Percentiles rank a stretch among this genome's conserved stretches.
Conservation (phyloP, 768 basidiomycete genomes). For the Agrocybe praecox region DNA sequence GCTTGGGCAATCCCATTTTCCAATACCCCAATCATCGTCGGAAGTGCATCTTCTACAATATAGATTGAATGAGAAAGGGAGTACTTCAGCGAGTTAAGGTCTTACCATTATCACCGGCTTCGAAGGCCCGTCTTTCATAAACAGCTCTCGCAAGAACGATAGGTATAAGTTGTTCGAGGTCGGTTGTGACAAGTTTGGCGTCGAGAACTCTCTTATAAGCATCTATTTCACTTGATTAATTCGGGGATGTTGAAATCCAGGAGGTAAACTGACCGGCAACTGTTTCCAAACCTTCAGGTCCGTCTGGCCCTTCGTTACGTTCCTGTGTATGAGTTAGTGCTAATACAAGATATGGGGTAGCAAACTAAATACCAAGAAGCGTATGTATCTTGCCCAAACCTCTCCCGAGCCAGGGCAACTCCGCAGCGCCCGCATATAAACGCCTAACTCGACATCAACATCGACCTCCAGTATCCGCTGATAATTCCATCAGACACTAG, state of each 20-base stretch:
- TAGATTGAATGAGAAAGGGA: background rate
- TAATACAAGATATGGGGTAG: background rate
- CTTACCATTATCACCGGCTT: constrained; percentile 45
- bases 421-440: constrained; percentile 60
- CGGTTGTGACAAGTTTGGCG: constrained; percentile 53
- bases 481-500: background rate
- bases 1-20: constrained; percentile 67
- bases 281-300: constrained; percentile 30
- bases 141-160: constrained; percentile 66
- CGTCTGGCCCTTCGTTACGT: constrained; percentile 29
- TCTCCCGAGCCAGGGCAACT: constrained; percentile 80
- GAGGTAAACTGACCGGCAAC: constrained; percentile 27
- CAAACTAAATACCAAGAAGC: constrained; percentile 54
- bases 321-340: constrained; percentile 36
- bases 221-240: constrained; percentile 36
- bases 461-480: constrained; percentile 52
- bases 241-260: constrained; percentile 2
- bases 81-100: background rate
- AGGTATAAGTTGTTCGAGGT: constrained; percentile 67
- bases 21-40: constrained; percentile 55
- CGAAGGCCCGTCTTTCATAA: constrained; percentile 59
- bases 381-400: constrained; percentile 78
- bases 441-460: constrained; percentile 40
- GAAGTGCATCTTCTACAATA: constrained; percentile 48
- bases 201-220: constrained; percentile 59